Evolutionary conservation across 2,329 filamentous ascomycete species (phyloP).

Genomic region (Penicillium palitans): DNA sequence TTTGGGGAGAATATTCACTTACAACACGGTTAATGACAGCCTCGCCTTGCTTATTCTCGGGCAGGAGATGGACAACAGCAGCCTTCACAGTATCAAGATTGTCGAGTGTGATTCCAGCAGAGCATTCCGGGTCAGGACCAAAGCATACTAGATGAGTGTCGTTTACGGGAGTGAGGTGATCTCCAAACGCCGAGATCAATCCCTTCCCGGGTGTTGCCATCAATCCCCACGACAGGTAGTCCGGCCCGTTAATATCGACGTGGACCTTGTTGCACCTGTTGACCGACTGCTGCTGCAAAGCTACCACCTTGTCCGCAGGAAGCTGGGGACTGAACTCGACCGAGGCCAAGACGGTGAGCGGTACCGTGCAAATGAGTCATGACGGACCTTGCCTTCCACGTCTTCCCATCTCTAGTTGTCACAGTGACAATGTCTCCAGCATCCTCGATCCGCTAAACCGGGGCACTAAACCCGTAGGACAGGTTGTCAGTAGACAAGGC

Average conservation of each 20-base stretch:
- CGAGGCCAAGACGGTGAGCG: background rate
- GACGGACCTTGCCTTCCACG: background rate
- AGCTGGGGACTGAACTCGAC: background rate
- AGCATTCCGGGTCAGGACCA: background rate
- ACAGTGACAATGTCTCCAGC: background rate
- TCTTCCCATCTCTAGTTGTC: background rate
- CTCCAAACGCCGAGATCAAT: background rate
- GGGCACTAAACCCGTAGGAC: background rate
- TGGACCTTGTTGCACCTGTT: background rate
- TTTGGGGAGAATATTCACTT: background rate
- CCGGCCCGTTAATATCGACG: background rate
- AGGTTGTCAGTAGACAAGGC: background rate
- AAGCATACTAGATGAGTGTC: background rate
- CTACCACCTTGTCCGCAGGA: background rate
- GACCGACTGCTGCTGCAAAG: background rate
- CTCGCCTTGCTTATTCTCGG: background rate
- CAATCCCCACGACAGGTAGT: background rate
- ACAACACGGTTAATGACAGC: constrained; percentile 1
- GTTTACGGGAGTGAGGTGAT: background rate
- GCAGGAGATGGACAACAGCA: background rate
- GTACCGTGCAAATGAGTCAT: background rate
- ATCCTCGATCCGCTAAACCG: background rate
- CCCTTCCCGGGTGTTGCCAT: background rate
- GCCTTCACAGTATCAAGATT: background rate
- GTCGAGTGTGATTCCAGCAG: background rate